These are phyloP conservation scores for Helotiales sp. DNA, from an alignment of 2,329 filamentous ascomycete species.

Conservation along the genomic window DNA sequence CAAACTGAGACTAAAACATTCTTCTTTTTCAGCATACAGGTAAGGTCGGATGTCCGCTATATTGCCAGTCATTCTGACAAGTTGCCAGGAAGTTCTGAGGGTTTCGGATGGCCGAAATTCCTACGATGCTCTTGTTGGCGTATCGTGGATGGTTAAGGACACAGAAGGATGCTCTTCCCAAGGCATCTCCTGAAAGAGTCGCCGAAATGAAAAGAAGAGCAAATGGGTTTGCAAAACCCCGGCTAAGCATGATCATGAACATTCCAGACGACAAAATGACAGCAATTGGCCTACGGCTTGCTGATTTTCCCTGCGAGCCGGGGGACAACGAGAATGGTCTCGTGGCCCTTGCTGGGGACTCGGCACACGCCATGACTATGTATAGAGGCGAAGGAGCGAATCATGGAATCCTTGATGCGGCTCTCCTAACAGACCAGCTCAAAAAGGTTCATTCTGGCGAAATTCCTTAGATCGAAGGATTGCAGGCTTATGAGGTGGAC, in stretches of 20 bases:
- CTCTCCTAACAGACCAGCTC: constrained; percentile 42
- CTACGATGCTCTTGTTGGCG: constrained; percentile 45
- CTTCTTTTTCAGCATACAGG: constrained; percentile 50
- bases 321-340: constrained; percentile 35
- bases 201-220: constrained; percentile 40
- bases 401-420: constrained; percentile 54
- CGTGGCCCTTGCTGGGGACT: constrained; percentile 35
- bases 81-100: constrained; percentile 35
- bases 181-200: constrained; percentile 32
- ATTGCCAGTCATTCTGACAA: not conserved
- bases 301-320: constrained; percentile 37
- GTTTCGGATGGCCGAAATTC: constrained; percentile 39
- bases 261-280: constrained; percentile 44
- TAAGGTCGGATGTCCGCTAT: not conserved
- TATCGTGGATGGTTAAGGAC: constrained; percentile 46
- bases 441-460: constrained; percentile 14
- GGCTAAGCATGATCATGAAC: constrained; percentile 43
- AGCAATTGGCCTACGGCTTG: constrained; percentile 26
- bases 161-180: constrained; percentile 36
- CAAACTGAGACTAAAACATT: constrained; percentile 51
- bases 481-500: constrained; percentile 46
- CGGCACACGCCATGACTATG: constrained; percentile 39
- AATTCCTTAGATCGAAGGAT: constrained; percentile 38
- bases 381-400: constrained; percentile 58
- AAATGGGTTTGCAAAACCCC: constrained; percentile 41